A percentile compares a stretch with the other conserved stretches of the same genome.
phyloP scores from a whole-genome alignment of 2,329 filamentous ascomycete species.

The Spiromastix sp. region DNA sequence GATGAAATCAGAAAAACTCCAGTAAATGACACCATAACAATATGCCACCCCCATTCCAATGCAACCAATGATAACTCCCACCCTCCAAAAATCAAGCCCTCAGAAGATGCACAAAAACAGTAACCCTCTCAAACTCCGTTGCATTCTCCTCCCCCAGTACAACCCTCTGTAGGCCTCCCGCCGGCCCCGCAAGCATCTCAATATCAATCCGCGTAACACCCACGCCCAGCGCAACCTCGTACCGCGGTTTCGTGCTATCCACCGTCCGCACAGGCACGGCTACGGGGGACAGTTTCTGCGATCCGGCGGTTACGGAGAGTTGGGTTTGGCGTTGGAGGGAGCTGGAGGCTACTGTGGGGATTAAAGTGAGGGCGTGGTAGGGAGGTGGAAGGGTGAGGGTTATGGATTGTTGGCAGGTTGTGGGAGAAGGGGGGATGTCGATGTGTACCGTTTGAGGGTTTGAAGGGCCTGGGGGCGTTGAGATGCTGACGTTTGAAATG shows the following conservation, averaged over 20 bases:
- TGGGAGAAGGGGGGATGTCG: conserved; percentile 54
- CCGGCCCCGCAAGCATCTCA: conserved; percentile 63
- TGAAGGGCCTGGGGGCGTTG: conserved; percentile 57
- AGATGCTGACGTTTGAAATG: conserved; percentile 54
- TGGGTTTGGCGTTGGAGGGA: conserved; percentile 63
- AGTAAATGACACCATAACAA: too few species aligned
- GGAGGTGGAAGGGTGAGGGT: conserved; percentile 57
- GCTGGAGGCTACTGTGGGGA: conserved; percentile 53
- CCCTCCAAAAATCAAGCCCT: conserved; percentile 36
- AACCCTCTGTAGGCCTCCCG: conserved; percentile 44
- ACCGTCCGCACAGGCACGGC: conserved; percentile 43
- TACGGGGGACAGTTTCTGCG: conserved; percentile 49
- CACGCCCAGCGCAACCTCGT: conserved; percentile 59
- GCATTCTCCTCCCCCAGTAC: conserved; percentile 55
- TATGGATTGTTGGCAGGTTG: conserved; percentile 59
- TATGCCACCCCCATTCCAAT: too few species aligned
- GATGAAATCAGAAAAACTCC: too few species aligned
- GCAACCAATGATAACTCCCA: too few species aligned
- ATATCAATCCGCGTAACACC: conserved; percentile 72
- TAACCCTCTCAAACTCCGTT: conserved; percentile 58
- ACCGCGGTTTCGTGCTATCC: conserved; percentile 53
- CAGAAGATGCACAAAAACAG: conserved; percentile 62
- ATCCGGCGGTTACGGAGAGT: conserved; percentile 63
- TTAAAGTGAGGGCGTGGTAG: conserved; percentile 62
- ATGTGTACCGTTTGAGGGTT: conserved; percentile 52